Base-by-base conservation (phyloP, 768 basidiomycete genomes). In the Xerocomellus dryophilus region DNA sequence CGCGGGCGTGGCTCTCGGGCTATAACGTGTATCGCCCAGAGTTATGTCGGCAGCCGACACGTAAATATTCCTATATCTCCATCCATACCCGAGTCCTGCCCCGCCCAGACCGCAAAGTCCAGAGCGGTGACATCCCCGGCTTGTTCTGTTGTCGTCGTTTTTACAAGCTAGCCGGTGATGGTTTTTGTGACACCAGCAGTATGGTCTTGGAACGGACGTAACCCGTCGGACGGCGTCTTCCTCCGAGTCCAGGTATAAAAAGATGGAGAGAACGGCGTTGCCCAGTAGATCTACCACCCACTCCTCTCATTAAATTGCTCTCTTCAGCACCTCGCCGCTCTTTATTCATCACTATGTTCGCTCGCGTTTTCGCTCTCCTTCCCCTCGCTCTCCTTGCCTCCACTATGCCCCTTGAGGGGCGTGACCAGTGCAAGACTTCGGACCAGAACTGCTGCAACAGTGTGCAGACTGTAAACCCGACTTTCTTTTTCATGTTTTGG, bases 321-420 rank as follows among this genome's bases (percentile, higher is more conserved):
- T 51, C 34, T 23, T 38, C 32, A 31, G 17, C n/a, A 2, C 10
- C 12, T 31, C 15, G 3, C 32, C 15, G 10, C 20, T 42, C 36
- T 9, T 3, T 12, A 1, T 3, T 36, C n/a, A 7, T 27, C 25
- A 23, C 3, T 14, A 64, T 64, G 63, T 54, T 66, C 20, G 47
- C 64, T 43, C 60, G 58, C 6, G 6, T 62, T 50, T 17, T 61
- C 10, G 50, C 65, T 36, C 44, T 67, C 23, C n/a, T 58, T 4
- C 58, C 58, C 14, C 34, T 66, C 8, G 66, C 55, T 49, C 43
- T 60, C 25, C 39, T 62, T 9, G 62, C 27, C 20, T 45, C 54
- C 23, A 58, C 60, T 10, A 20, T 36, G 0, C 46, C 44, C 50
- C 58, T 54, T 8, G 21, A 45, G 38, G 54, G 43, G 2, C 51